Conservation (phyloP, 2,329 filamentous ascomycete species). For the Orbilia oligospora region DNA sequence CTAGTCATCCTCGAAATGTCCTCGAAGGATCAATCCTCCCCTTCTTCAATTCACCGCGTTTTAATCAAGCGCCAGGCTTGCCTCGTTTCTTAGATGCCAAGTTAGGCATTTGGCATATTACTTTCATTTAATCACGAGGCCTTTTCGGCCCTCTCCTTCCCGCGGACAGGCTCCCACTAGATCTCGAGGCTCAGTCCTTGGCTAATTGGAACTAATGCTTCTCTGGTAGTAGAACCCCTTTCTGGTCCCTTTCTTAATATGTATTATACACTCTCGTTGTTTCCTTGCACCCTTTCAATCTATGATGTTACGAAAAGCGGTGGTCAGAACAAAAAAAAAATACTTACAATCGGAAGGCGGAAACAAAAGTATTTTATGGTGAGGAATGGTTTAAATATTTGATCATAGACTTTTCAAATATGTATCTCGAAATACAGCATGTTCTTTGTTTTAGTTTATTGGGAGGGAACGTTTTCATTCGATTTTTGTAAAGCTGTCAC, state of each 20-base stretch:
- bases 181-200: conserved; percentile 32
- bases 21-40: conserved; percentile 32
- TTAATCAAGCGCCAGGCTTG: conserved; percentile 52
- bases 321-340: conserved; percentile 32
- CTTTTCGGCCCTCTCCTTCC: conserved; percentile 39
- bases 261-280: conserved; percentile 59
- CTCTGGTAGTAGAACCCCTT: conserved; percentile 35
- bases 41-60: conserved; percentile 53
- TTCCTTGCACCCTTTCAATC: conserved; percentile 20
- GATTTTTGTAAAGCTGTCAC: conserved; percentile 33
- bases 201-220: conserved; percentile 35
- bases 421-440: conserved; percentile 59
- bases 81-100: conserved; percentile 46
- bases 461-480: conserved; percentile 21
- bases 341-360: conserved; percentile 16
- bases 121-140: conserved; percentile 59
- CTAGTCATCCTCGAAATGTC: conserved; percentile 25
- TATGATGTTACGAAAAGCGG: conserved; percentile 26
- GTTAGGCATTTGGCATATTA: conserved; percentile 59
- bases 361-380: conserved; percentile 49
- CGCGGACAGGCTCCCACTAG: conserved; percentile 58
- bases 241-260: conserved; percentile 37
- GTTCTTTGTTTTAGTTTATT: conserved; percentile 24
- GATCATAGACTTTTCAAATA: conserved; percentile 35
- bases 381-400: conserved; percentile 21